A percentile compares a stretch with the other conserved stretches of the same genome.
Evolutionary conservation across 306 rosid genomes (phyloP).

Genomic region (Hippophae rhamnoides): DNA sequence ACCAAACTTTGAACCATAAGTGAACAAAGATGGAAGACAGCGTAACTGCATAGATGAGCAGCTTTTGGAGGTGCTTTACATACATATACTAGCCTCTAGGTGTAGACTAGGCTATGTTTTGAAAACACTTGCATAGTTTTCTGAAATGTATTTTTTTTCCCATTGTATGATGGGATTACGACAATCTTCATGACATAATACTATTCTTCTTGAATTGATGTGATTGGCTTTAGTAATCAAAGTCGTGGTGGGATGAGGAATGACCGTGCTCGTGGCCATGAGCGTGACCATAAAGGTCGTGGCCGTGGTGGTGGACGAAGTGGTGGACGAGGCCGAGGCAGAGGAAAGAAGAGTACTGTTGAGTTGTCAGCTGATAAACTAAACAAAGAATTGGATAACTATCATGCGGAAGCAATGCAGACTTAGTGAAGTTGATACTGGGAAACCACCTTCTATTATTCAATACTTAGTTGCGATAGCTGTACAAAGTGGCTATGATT

Average conservation of each 20-base stretch:
- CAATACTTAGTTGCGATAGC: constrained; percentile 16
- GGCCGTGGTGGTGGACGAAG: constrained; percentile 14
- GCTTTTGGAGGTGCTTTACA: too few species aligned
- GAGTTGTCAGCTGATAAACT: constrained; percentile 80
- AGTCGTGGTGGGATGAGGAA: background rate
- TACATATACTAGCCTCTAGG: too few species aligned
- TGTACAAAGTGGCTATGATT: constrained; percentile 40
- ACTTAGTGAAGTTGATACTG: constrained; percentile 25
- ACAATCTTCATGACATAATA: too few species aligned
- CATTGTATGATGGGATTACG: too few species aligned
- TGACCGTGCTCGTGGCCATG: constrained; percentile 23
- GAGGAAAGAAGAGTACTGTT: constrained; percentile 42
- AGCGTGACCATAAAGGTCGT: constrained; percentile 14
- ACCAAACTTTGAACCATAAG: too few species aligned
- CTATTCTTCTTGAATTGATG: too few species aligned
- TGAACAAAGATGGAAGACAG: too few species aligned
- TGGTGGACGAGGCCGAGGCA: constrained; percentile 24
- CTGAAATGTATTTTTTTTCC: too few species aligned
- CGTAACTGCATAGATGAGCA: too few species aligned
- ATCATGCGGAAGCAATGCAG: constrained; percentile 76
- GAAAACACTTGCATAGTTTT: too few species aligned
- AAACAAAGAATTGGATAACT: constrained; percentile 70
- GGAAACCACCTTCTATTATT: constrained; percentile 8
- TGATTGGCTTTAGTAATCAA: too few species aligned
- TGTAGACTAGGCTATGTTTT: too few species aligned